A percentile compares a stretch with the other conserved stretches of the same genome.
These are phyloP conservation scores for Tricholoma hemisulphureum DNA, from an alignment of 768 basidiomycete species.

Conservation along the genomic window DNA sequence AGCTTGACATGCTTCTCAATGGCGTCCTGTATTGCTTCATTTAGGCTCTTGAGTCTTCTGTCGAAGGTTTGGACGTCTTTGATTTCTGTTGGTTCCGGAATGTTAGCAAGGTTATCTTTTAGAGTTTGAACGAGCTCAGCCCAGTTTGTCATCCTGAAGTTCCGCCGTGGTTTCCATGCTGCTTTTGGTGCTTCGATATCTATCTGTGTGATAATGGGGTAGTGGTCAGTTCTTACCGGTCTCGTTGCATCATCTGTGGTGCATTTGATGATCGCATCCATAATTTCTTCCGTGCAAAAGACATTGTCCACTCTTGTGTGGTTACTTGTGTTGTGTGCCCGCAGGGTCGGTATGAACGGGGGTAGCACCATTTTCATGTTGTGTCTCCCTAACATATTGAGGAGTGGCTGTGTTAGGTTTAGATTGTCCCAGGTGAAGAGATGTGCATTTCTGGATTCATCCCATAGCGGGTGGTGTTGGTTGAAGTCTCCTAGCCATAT, in stretches of 20 bases:
- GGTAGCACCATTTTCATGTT: conserved; percentile 27
- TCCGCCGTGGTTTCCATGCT: background rate
- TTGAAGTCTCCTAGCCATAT: too few species aligned
- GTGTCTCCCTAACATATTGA: too few species aligned
- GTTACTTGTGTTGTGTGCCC: conserved; percentile 17
- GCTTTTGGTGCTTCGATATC: background rate
- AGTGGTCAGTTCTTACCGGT: too few species aligned
- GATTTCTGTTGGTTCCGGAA: background rate
- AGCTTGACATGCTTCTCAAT: background rate
- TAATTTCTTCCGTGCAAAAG: too few species aligned
- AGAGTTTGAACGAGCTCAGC: background rate
- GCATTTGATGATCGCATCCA: too few species aligned
- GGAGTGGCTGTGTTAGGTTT: too few species aligned
- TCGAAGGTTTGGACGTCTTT: background rate
- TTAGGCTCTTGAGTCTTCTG: background rate
- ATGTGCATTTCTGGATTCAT: too few species aligned
- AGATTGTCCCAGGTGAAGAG: too few species aligned
- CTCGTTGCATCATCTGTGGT: too few species aligned
- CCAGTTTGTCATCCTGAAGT: background rate
- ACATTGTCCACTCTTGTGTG: too few species aligned
- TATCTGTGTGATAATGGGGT: conserved; percentile 8
- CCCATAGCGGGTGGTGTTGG: too few species aligned
- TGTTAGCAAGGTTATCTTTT: background rate
- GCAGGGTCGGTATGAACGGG: conserved; percentile 23
- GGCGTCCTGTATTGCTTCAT: background rate